These are phyloP conservation scores for Backusella australiensis DNA, from an alignment of 192 early-diverging fungal species.

Conservation along the genomic window DNA sequence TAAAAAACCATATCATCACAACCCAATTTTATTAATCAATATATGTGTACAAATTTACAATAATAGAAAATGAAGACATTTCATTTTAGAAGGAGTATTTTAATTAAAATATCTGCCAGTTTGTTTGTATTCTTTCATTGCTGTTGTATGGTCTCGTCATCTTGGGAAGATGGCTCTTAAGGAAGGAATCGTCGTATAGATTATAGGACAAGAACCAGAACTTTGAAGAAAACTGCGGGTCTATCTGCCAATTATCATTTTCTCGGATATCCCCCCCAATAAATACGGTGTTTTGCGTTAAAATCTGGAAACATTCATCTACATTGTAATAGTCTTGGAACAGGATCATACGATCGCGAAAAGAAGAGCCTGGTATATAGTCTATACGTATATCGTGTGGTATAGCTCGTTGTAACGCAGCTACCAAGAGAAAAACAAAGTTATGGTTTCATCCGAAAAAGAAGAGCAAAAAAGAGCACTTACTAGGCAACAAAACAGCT, in stretches of 20 bases:
- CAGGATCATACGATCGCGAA: slow-evolving; percentile 35
- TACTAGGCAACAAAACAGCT: slow-evolving; percentile 17
- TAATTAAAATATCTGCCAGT: not conserved
- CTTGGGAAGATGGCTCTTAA: not conserved
- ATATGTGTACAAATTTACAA: not conserved
- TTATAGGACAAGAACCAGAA: slow-evolving; percentile 34
- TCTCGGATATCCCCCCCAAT: slow-evolving; percentile 25
- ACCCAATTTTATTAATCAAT: not conserved
- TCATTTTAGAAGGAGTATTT: not conserved
- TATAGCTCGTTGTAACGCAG: slow-evolving; percentile 26
- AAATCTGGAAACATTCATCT: slow-evolving; percentile 28
- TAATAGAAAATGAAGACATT: not conserved
- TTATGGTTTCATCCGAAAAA: not conserved
- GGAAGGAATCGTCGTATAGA: not conserved
- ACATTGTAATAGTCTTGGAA: slow-evolving; percentile 30
- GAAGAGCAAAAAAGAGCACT: not conserved
- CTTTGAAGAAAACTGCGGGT: slow-evolving; percentile 16
- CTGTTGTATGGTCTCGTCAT: not conserved
- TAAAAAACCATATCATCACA: not conserved
- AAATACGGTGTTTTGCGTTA: slow-evolving; percentile 21
- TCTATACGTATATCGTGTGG: slow-evolving; percentile 36
- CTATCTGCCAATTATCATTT: slow-evolving; percentile 25
- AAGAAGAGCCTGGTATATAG: slow-evolving; percentile 19
- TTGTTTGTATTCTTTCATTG: not conserved
- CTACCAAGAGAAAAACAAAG: not conserved